Base-by-base conservation (phyloP, 495 filamentous ascomycete species). In the Bathelium albidoporum region DNA sequence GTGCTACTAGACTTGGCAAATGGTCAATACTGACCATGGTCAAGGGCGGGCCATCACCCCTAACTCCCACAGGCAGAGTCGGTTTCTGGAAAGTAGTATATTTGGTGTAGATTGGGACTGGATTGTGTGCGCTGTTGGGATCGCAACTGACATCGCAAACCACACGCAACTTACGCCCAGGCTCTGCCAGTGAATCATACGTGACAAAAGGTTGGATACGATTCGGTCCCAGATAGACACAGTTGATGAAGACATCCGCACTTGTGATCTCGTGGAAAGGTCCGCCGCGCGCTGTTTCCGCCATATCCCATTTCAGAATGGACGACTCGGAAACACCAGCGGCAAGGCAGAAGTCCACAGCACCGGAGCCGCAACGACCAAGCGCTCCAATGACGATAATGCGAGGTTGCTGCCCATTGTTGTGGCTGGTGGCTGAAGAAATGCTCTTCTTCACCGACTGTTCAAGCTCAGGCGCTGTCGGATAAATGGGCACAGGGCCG, bases 11-110 rank as follows among this genome's bases (percentile, higher is more conserved):
- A 32, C 61, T 67, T 1, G 93, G 93, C 11, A 97, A 82, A 72
- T 97, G 93, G 71, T 96, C 93, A 69, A 97, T 96, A 61, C 84
- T 87, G 72, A 94, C 90, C 59, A 93, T 89, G 43, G 82, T 85
- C 59, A 90, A 77, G 12, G 80, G 80, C n/a, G 85, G 84, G 44
- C 78, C 80, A 53, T 77, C 77, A 75, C 41, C 78, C 68, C 36
- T 85, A 73, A 29, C 80, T 41, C 81, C 76, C 22, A 92, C 88
- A 12, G 87, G 83, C 1, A 95, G 86, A 1, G 89, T 94, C 18
- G 90, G 91, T 67, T 87, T 83, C 69, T 81, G 81, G 73, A 95
- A 96, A 41, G 88, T 91, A 59, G 89, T 95, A 63, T 87, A 85
- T 65, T 88, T 82, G 59, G 80, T 79, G 78, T 95, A 95, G 69